Percentiles rank a stretch among this genome's conserved stretches.
These are phyloP conservation scores for Agaricales sp. DNA, from an alignment of 1,284 basidiomycete species.

Conservation along the genomic window DNA sequence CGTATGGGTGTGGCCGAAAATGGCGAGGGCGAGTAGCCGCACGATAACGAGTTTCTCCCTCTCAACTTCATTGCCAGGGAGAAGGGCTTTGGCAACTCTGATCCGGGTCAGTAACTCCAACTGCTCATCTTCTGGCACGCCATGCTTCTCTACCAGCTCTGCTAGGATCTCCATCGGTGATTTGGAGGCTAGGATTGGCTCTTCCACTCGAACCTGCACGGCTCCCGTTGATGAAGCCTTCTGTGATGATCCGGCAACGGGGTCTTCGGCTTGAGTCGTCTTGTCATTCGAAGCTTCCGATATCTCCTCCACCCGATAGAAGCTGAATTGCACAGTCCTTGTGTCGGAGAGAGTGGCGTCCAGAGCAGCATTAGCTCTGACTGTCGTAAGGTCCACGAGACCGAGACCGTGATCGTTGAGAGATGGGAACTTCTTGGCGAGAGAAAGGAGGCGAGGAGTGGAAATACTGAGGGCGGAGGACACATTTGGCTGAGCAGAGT, in stretches of 20 bases:
- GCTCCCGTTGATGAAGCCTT: conserved; percentile 36
- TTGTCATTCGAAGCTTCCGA: conserved; percentile 25
- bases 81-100: conserved; percentile 64
- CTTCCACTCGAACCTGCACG: conserved; percentile 56
- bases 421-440: conserved; percentile 67
- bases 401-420: conserved; percentile 65
- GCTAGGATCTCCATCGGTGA: conserved; percentile 67
- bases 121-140: conserved; percentile 76
- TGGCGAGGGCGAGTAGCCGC: conserved; percentile 81
- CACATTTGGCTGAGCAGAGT: conserved; percentile 74
- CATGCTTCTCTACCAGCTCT: conserved; percentile 62
- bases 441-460: conserved; percentile 58
- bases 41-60: conserved; percentile 78
- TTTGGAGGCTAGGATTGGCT: conserved; percentile 46
- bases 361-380: conserved; percentile 31
- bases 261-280: conserved; percentile 33
- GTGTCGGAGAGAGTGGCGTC: conserved; percentile 50
- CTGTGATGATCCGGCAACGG: conserved; percentile 23
- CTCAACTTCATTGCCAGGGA: conserved; percentile 43
- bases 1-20: conserved; percentile 76
- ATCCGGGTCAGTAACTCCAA: conserved; percentile 88
- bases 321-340: conserved; percentile 66
- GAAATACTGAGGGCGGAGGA: conserved; percentile 71
- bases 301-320: conserved; percentile 49
- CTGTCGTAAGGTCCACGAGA: conserved; percentile 50